Conservation (phyloP, 768 basidiomycete species). For the Lentinula lateritia region DNA sequence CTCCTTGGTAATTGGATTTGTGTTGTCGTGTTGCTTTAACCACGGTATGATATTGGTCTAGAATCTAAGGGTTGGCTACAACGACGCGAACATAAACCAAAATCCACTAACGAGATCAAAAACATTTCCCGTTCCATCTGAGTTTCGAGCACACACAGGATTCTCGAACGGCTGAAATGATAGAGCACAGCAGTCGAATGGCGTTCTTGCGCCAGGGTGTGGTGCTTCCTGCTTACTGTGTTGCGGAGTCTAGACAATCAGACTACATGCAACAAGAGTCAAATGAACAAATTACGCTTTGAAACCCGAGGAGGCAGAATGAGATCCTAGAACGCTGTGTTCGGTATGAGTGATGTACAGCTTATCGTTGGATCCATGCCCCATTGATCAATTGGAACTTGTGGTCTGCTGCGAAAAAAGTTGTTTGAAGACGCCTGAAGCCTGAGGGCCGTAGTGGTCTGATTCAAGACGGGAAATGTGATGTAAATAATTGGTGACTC, state of each 20-base stretch:
- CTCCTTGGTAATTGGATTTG: constrained; percentile 71
- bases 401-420: background rate
- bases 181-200: constrained; percentile 89
- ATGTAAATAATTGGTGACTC: background rate
- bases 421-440: background rate
- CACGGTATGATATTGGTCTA: constrained; percentile 10
- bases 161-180: constrained; percentile 87
- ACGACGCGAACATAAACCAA: constrained; percentile 44
- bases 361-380: constrained; percentile 39
- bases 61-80: background rate
- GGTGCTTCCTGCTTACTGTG: constrained; percentile 65
- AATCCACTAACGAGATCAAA: constrained; percentile 92
- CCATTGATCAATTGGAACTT: background rate
- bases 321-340: constrained; percentile 73
- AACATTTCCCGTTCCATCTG: constrained; percentile 74
- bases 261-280: constrained; percentile 6
- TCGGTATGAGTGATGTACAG: constrained; percentile 88
- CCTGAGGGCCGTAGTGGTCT: background rate
- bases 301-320: constrained; percentile 73
- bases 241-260: background rate
- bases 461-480: background rate
- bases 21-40: constrained; percentile 73
- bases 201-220: constrained; percentile 60
- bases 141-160: constrained; percentile 82
- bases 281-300: constrained; percentile 44